Evolutionary conservation across 768 basidiomycete genomes (phyloP).

Genomic region (Saitozyma sp.): DNA sequence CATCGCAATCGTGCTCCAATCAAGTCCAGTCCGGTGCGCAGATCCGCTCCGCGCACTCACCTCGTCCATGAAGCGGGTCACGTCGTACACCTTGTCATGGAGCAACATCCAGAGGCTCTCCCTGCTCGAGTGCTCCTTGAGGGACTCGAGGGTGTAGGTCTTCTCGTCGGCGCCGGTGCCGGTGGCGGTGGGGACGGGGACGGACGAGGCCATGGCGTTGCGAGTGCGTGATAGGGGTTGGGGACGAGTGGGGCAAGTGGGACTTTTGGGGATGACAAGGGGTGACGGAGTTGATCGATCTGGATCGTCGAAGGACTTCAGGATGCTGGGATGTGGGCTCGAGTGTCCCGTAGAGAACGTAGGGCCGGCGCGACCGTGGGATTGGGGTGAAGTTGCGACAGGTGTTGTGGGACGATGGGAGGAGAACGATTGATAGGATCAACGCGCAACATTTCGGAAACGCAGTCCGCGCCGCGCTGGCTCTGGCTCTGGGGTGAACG

Average conservation of each 20-base stretch:
- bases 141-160: constrained; percentile 61
- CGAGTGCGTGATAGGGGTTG: not conserved
- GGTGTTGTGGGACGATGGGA: too few species aligned
- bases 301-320: constrained; percentile 1
- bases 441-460: too few species aligned
- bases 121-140: constrained; percentile 73
- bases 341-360: too few species aligned
- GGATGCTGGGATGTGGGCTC: too few species aligned
- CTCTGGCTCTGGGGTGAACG: too few species aligned
- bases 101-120: constrained; percentile 78
- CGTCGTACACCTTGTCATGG: constrained; percentile 89
- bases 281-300: not conserved
- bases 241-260: not conserved
- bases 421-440: too few species aligned
- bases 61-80: constrained; percentile 92
- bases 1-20: not conserved
- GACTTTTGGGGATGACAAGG: not conserved
- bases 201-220: constrained; percentile 21
- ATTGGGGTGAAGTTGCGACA: too few species aligned
- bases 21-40: not conserved
- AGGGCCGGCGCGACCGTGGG: too few species aligned
- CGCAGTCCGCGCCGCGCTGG: too few species aligned
- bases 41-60: constrained; percentile 54
- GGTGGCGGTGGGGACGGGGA: constrained; percentile 6
- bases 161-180: constrained; percentile 16